A percentile compares a stretch with the other conserved stretches of the same genome.
Conservation (phyloP, 169 alveolate species). For the Eimeria maxima region DNA sequence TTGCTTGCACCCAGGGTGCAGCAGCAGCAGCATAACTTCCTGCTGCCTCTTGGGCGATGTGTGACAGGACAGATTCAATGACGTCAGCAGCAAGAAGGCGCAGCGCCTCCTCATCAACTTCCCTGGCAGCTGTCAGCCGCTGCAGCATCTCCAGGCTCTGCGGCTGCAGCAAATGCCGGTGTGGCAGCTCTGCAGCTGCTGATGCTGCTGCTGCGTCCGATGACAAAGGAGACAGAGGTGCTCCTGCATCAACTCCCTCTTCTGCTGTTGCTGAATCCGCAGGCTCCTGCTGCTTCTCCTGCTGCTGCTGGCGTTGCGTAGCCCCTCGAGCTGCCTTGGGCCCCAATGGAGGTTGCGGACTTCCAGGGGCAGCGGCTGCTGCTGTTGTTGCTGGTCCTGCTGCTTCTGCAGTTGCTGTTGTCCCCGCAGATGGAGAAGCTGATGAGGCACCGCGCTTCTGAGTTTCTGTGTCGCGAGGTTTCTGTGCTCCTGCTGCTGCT, state of each 20-base stretch:
- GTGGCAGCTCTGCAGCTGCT: slow-evolving; percentile 42
- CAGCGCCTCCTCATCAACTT: neutral
- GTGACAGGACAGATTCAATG: neutral
- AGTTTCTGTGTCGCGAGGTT: neutral
- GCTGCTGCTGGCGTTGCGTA: slow-evolving; percentile 5
- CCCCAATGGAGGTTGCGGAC: neutral
- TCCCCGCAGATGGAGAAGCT: neutral
- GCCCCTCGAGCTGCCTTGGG: neutral
- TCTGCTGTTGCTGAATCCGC: neutral
- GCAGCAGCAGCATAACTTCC: neutral
- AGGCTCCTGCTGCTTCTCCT: slow-evolving; percentile 22
- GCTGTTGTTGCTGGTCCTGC: no score
- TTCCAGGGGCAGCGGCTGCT: no score
- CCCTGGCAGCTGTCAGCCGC: neutral
- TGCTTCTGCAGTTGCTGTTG: neutral
- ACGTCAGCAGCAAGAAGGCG: slow-evolving; percentile 25
- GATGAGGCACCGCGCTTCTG: slow-evolving; percentile 23
- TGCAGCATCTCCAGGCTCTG: slow-evolving; percentile 20
- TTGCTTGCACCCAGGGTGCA: slow-evolving; percentile 8
- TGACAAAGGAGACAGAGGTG: neutral
- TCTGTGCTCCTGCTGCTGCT: slow-evolving; percentile 1
- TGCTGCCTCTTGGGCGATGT: neutral
- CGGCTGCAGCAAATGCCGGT: slow-evolving; percentile 31
- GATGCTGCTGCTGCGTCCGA: slow-evolving; percentile 35
- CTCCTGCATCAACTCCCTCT: slow-evolving; percentile 4